Evolutionary conservation across 2,329 filamentous ascomycete genomes (phyloP), one percentile per base, ranked within the genome.

Genomic region (Phyllosticta citriasiana): DNA sequence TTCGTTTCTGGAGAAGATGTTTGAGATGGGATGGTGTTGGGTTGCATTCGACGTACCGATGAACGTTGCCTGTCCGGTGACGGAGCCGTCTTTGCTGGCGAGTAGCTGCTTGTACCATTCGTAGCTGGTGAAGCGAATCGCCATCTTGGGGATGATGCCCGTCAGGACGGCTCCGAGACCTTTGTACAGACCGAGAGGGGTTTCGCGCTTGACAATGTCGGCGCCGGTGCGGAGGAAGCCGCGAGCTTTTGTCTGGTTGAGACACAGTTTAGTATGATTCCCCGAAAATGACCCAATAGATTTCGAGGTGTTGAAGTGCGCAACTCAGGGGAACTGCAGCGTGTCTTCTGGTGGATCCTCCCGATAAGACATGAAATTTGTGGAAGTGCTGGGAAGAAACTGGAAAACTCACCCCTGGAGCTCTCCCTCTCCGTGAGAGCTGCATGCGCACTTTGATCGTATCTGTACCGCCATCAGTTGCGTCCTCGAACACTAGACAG

Each of bases 361-460:
- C 27, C 19, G 19, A 22, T 1, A 30, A 6, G 27, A 27, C 4
- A 27, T 5, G 26, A 8, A 27, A 4, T 30, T 7, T 30, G 27
- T 4, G 27, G 5, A 6, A 30, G 5, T 30, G 27, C 27, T 30
- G 6, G 27, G 19, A 53, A 55, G 47, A 33, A 14, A 55, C 65
- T 63, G 64, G 63, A 57, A 50, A 35, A 79, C 82, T 67, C 74
- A 88, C 85, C 64, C 94, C 94, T 61, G 91, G 91, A 63, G 85
- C 83, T 67, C 88, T 84, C 57, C 89, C 91, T 73, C 94, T 86
- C 67, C 88, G 84, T 61, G 94, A 97, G 63, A 99, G 87, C 79
- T 99, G 94, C 95, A 99, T 99, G 68, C 94, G 91, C 64, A 99
- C 94, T 83, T 99, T 97, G 80, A 97, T 96, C 63, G 92, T 97